Evolutionary conservation across 2,329 filamentous ascomycete genomes (phyloP).

Genomic region (Alternaria ethzedia): DNA sequence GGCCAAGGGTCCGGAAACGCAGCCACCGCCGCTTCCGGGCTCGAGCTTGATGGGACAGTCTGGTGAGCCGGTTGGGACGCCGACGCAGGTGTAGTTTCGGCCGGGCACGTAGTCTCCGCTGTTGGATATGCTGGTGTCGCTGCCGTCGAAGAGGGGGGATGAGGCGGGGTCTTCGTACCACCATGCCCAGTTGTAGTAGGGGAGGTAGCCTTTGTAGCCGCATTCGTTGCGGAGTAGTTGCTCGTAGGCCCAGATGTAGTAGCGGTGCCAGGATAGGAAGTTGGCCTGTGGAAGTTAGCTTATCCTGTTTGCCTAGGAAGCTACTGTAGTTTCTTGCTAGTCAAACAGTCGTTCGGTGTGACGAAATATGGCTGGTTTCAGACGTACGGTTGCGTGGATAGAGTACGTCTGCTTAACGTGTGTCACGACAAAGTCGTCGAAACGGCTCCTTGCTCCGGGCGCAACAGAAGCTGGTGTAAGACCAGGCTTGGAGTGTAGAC

Average conservation of each 20-base stretch:
- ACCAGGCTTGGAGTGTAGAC: constrained; percentile 28
- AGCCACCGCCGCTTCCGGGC: constrained; percentile 61
- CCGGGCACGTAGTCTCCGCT: constrained; percentile 49
- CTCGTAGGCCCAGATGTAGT: constrained; percentile 52
- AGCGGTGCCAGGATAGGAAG: constrained; percentile 49
- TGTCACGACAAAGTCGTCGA: constrained; percentile 42
- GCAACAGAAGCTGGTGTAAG: constrained; percentile 28
- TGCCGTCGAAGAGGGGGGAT: constrained; percentile 63
- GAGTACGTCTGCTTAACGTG: constrained; percentile 38
- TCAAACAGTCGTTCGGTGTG: neutral
- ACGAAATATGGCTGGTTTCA: neutral
- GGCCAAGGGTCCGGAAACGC: constrained; percentile 60
- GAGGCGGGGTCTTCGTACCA: constrained; percentile 51
- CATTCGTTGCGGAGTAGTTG: constrained; percentile 50
- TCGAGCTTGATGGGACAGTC: neutral
- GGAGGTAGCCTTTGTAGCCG: constrained; percentile 50
- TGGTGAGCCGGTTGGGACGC: neutral
- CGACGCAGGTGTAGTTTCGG: constrained; percentile 36
- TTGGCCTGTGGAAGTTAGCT: constrained; percentile 24
- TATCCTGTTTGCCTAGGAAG: neutral
- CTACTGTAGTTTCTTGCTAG: too few species aligned
- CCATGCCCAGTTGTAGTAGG: constrained; percentile 61
- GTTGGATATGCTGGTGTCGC: constrained; percentile 54
- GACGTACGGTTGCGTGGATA: constrained; percentile 40
- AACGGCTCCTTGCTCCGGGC: constrained; percentile 35